These are phyloP conservation scores for Tetracentron sinense DNA, from an alignment of 164 flowering plant genomes.

Conservation along the genomic window DNA sequence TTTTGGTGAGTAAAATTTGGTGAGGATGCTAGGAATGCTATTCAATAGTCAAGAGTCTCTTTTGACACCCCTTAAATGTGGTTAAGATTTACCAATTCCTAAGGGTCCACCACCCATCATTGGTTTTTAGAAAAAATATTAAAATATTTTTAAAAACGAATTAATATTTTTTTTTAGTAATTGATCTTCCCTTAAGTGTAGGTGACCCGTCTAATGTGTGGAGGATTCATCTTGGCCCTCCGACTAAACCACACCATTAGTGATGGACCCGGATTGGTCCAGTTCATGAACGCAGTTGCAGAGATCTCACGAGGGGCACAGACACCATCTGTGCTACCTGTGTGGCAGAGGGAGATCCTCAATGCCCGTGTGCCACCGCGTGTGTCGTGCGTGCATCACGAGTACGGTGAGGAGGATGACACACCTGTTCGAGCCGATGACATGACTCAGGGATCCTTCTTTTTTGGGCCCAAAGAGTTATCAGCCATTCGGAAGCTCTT, in stretches of 20 bases:
- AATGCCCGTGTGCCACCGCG: conserved; percentile 25
- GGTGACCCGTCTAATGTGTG: conserved; percentile 51
- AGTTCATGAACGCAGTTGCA: conserved; percentile 26
- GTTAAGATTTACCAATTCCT: too few relatives aligned
- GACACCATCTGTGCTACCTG: conserved; percentile 26
- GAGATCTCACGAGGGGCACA: conserved; percentile 26
- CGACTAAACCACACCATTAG: conserved; percentile 35
- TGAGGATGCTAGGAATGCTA: too few relatives aligned
- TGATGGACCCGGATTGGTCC: conserved; percentile 29
- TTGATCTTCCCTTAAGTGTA: too few relatives aligned
- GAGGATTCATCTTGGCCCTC: conserved; percentile 32
- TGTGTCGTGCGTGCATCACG: conserved; percentile 17
- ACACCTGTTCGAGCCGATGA: conserved; percentile 8
- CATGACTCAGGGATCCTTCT: conserved; percentile 27
- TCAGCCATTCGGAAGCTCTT: conserved; percentile 13
- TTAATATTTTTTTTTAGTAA: too few relatives aligned
- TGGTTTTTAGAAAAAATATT: too few relatives aligned
- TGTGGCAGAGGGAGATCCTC: conserved; percentile 26
- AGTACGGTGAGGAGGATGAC: conserved; percentile 20
- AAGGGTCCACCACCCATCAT: too few relatives aligned
- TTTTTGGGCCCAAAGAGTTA: conserved; percentile 24
- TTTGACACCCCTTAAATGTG: too few relatives aligned
- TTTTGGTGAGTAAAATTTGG: too few relatives aligned
- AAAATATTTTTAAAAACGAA: too few relatives aligned
- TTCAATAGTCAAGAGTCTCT: too few relatives aligned